Base-by-base conservation (phyloP, 495 filamentous ascomycete species). In the Niebla homalea region DNA sequence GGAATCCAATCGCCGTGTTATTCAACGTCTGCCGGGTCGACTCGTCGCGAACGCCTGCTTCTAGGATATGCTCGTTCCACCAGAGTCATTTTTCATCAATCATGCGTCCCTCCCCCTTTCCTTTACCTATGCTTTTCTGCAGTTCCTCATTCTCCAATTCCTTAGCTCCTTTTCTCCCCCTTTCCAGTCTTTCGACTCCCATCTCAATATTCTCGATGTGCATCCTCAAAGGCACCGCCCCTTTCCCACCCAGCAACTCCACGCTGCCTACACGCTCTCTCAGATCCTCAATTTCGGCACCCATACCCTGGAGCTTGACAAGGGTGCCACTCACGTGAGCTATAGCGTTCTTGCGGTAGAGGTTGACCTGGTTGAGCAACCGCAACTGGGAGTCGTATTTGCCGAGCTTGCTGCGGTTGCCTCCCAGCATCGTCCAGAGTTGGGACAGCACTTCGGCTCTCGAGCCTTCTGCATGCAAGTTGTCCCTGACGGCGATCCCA, bases 351-450 rank as follows among this genome's bases (percentile, higher is more conserved):
- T 70, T 67, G 11, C 83, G 70, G 62, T 87, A 84, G 8, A 54
- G 44, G 5, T 70, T 67, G 21, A 88, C 77, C 53, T 81, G 66
- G 4, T 59, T 46, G 6, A 89, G 66, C 3, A 87, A 69, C 16
- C 59, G 54, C 11, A 85, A 60, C 56, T 85, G 78, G 21, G 62
- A 58, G 25, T 77, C 67, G 48, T 78, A 73, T 51, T 76, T 79
- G n/a, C 68, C 64, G 3, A 79, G 60, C 20, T 68, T 69, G 18
- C 60, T 57, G 22, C 65, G 62, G 57, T 87, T 85, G 36, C 71
- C 80, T 29, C 84, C 84, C 19, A 88, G 67, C 51, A 79, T 71
- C 4, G 80, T 81, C 83, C 85, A 88, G 8, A 88, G 64, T 19
- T 75, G 64, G 48, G 70, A 72, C 26, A 84, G 68, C 10, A 84